phyloP scores from a whole-genome alignment of 2,329 filamentous ascomycete species.

The Colletotrichum sp. region DNA sequence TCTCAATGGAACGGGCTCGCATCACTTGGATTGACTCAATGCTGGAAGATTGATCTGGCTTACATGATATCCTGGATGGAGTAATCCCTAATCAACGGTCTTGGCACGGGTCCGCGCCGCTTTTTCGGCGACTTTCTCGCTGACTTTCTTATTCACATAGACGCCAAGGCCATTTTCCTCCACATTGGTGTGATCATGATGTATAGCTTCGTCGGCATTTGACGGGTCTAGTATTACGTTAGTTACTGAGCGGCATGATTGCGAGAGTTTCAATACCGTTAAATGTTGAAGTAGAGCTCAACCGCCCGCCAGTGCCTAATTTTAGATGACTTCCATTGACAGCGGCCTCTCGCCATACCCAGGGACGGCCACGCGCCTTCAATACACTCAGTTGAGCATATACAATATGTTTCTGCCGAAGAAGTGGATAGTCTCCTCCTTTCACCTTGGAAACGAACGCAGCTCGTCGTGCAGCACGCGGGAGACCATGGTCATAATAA shows the following conservation, averaged over 20 bases:
- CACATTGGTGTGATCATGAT: neutral
- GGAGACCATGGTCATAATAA: neutral
- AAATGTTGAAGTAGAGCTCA: neutral
- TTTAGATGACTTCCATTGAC: neutral
- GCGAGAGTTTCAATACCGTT: rapidly evolving
- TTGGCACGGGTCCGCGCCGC: neutral
- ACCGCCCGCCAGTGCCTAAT: neutral
- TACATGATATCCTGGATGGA: neutral
- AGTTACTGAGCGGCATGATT: neutral
- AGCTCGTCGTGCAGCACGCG: neutral
- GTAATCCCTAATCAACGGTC: neutral
- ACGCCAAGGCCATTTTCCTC: neutral
- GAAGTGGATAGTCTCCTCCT: neutral
- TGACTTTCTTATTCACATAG: neutral
- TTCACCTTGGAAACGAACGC: rapidly evolving
- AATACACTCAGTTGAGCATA: neutral
- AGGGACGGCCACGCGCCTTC: neutral
- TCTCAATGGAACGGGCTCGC: no score
- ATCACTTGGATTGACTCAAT: neutral
- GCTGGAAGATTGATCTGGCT: neutral
- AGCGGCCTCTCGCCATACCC: neutral
- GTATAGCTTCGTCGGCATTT: neutral
- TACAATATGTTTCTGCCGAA: rapidly evolving
- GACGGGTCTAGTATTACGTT: neutral
- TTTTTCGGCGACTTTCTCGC: neutral